Percentiles rank a stretch among this genome's conserved stretches.
Conservation (phyloP, 768 basidiomycete species). For the Mycena kentingensis region DNA sequence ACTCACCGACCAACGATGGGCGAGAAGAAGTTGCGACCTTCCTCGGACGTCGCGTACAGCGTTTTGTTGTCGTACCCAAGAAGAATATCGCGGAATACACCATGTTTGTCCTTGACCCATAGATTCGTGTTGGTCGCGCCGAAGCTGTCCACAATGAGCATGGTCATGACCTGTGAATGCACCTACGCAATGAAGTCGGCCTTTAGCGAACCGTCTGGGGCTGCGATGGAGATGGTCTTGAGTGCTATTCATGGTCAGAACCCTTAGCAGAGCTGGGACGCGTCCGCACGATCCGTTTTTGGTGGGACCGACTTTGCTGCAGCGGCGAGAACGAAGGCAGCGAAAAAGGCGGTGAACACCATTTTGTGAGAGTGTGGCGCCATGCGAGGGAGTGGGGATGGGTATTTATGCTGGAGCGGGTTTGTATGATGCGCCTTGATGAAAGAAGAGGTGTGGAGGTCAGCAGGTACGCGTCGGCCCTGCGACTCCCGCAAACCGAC, state of each 20-base stretch:
- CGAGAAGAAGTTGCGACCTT: slow-evolving; percentile 44
- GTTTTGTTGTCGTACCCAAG: slow-evolving; percentile 50
- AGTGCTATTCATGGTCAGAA: slow-evolving; percentile 24
- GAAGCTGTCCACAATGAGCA: slow-evolving; percentile 8
- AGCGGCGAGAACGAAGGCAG: slow-evolving; percentile 11
- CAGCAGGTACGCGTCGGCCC: slow-evolving; percentile 3
- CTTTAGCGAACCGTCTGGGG: slow-evolving; percentile 43
- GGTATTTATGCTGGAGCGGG: slow-evolving; percentile 1
- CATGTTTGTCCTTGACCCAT: slow-evolving; percentile 50
- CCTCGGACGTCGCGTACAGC: slow-evolving; percentile 35
- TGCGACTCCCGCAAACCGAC: too few relatives aligned
- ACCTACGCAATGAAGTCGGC: slow-evolving; percentile 43
- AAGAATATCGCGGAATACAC: slow-evolving; percentile 46
- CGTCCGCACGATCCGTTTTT: slow-evolving; percentile 8
- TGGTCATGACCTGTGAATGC: not conserved
- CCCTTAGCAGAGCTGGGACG: not conserved
- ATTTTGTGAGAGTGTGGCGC: slow-evolving; percentile 6
- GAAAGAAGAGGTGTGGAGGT: slow-evolving; percentile 11
- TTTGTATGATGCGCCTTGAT: slow-evolving; percentile 16
- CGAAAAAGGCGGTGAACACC: slow-evolving; percentile 13
- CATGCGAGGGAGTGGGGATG: not conserved
- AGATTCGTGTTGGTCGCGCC: slow-evolving; percentile 49
- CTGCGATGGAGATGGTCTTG: slow-evolving; percentile 31
- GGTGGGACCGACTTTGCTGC: slow-evolving; percentile 2
- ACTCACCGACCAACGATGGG: slow-evolving; percentile 42